These are phyloP conservation scores for Pestalotiopsis sp. DNA, from an alignment of 2,329 filamentous ascomycete genomes.

Conservation along the genomic window DNA sequence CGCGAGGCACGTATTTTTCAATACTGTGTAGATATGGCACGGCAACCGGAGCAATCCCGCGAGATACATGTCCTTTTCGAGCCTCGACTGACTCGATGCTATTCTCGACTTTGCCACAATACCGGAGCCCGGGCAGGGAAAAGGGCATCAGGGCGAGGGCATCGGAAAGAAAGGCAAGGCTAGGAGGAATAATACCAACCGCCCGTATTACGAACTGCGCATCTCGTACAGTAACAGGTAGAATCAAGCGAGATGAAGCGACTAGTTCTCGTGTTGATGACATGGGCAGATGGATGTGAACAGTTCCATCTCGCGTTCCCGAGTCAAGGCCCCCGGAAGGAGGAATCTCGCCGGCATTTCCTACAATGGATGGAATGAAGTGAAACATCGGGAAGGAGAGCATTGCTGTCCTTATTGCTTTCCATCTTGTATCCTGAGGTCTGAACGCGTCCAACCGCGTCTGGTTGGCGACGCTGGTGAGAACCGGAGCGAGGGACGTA, in stretches of 20 bases:
- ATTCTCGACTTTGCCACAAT: not conserved
- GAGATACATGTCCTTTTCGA: not conserved
- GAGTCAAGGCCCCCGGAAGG: not conserved
- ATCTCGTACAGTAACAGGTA: not conserved
- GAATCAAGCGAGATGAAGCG: slow-evolving; percentile 8
- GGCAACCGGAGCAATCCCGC: not conserved
- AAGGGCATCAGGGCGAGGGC: not conserved
- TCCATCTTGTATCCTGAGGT: not conserved
- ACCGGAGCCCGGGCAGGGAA: not conserved
- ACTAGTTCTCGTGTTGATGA: not conserved
- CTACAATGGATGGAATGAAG: slow-evolving; percentile 4
- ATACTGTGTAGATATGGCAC: not conserved
- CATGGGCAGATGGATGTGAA: not conserved
- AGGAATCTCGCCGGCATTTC: not conserved
- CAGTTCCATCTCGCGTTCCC: not conserved
- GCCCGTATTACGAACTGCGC: not conserved
- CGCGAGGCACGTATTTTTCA: not conserved
- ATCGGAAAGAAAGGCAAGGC: not conserved
- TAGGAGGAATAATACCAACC: not conserved
- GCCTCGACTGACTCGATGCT: not conserved
- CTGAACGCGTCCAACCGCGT: slow-evolving; percentile 12
- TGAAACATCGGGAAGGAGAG: slow-evolving; percentile 13
- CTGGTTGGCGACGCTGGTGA: slow-evolving; percentile 8
- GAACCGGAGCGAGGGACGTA: not conserved
- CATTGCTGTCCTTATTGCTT: not conserved